These are phyloP conservation scores for Gypsophila paniculata DNA, from an alignment of 179 eudicot species.

Conservation along the genomic window DNA sequence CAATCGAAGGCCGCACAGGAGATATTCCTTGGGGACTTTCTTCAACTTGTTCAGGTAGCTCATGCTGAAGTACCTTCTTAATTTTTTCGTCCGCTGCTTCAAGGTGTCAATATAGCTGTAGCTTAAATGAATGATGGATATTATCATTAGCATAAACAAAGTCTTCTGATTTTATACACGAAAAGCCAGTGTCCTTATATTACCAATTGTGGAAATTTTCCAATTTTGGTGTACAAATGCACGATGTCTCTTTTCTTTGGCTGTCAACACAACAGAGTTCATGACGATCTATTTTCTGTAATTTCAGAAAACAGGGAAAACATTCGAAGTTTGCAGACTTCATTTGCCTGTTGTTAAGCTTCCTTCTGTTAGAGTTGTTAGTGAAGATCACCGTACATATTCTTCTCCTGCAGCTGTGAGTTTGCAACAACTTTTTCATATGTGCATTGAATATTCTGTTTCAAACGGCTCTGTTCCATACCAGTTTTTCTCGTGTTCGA, in stretches of 20 bases:
- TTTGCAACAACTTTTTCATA: conserved; percentile 13
- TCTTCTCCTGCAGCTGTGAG: conserved; percentile 91
- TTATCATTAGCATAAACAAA: background rate
- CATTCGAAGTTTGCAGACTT: conserved; percentile 73
- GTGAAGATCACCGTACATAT: conserved; percentile 95
- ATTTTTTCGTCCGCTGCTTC: conserved; percentile 10
- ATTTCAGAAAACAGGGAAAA: conserved; percentile 80
- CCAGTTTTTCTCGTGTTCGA: conserved; percentile 4
- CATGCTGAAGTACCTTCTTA: background rate
- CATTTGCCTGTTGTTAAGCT: conserved; percentile 76
- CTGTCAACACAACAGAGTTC: background rate
- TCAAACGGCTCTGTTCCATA: background rate
- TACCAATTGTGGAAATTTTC: background rate
- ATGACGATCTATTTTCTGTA: conserved; percentile 18
- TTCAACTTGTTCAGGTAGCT: conserved; percentile 77
- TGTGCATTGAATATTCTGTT: conserved; percentile 13
- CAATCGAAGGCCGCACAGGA: conserved; percentile 88
- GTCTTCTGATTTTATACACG: conserved; percentile 5
- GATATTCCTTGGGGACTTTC: conserved; percentile 74
- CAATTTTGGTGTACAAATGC: background rate
- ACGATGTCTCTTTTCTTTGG: conserved; percentile 4
- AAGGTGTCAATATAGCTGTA: conserved; percentile 11
- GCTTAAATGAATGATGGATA: background rate
- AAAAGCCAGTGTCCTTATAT: background rate
- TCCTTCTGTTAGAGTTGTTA: conserved; percentile 65